phyloP scores from a whole-genome alignment of 441 rosid genomes.

The Pelargonium fulgidum region DNA sequence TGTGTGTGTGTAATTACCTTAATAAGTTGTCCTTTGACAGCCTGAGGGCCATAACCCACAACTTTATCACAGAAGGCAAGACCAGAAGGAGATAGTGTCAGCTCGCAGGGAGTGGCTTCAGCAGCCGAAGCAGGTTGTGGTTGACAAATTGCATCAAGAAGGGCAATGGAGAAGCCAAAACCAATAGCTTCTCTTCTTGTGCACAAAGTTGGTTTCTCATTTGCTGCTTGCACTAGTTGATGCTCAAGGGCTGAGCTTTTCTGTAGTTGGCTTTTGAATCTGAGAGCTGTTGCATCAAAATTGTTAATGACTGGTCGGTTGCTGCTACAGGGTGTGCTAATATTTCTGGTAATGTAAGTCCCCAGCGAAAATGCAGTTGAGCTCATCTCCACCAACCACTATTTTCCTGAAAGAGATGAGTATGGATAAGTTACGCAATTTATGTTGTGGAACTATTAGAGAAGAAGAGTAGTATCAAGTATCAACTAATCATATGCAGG shows the following conservation, averaged over 20 bases:
- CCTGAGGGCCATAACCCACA: conserved; percentile 67
- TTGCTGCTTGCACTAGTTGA: conserved; percentile 12
- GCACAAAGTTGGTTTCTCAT: conserved; percentile 17
- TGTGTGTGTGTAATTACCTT: conserved; percentile 35
- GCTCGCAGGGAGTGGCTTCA: conserved; percentile 45
- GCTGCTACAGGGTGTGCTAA: conserved; percentile 17
- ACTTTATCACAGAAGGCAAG: conserved; percentile 78
- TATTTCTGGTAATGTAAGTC: conserved; percentile 27
- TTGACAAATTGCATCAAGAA: conserved; percentile 31
- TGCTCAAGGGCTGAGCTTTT: conserved; percentile 10
- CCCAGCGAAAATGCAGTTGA: conserved; percentile 48
- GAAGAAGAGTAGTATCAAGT: neutral
- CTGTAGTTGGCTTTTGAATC: conserved; percentile 20
- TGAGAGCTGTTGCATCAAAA: conserved; percentile 18
- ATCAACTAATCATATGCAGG: too few relatives aligned
- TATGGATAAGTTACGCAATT: neutral
- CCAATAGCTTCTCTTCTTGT: conserved; percentile 58
- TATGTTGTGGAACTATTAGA: neutral
- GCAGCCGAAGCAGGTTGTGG: conserved; percentile 28
- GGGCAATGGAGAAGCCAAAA: conserved; percentile 29
- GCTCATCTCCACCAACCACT: conserved; percentile 38
- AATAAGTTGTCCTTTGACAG: conserved; percentile 72
- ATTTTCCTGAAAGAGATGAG: conserved; percentile 12
- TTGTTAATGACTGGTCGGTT: conserved; percentile 13
- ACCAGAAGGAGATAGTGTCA: conserved; percentile 71